Base-by-base conservation (phyloP, 2,329 filamentous ascomycete species). In the Camillea tinctor region DNA sequence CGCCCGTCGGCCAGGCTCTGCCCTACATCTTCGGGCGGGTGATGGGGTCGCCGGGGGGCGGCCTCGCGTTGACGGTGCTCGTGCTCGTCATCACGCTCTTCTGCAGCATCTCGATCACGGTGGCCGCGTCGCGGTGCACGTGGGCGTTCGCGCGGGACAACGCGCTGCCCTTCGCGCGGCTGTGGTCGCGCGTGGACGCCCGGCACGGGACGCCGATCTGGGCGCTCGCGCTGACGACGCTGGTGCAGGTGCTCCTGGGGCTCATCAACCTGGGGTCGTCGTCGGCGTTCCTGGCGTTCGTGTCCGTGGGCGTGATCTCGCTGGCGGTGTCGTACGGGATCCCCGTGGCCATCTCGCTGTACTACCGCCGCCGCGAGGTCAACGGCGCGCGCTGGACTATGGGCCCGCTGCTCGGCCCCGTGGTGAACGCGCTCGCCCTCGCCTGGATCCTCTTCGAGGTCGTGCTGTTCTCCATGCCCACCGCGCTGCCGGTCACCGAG, bases 41-140 rank as follows among this genome's bases (percentile, higher is more conserved):
- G 2, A 77, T 84, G 63, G 84, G 83, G 17, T 79, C 77, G 9
- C 71, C 79, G 1, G 81, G 76, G 9, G 82, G 80, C 22, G 80
- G 81, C 7, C 78, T 86, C 17, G 80, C 73, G 11, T 73, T 86
- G 5, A 79, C 80, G 19, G 68, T 84, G 1, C 81, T 84, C 1
- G 75, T 87, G 30, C 76, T 86, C 52, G 76, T 86, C 40, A 80
- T 87, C 57, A 84, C 81, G 19, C 70, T 87, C 51, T 80, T 86
- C 69, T 86, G 84, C 69, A 84, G 83, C 55, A 84, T 89, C 50
- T 86, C 85, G 21, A 88, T 88, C 71, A 88, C 87, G 3, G 88
- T 88, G 11, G 85, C 88, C 4, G 82, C 87, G 0, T 89, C 86
- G 44, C 83, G 88, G 44, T 88, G 86, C 71, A 88, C 85, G 1